phyloP scores from a whole-genome alignment of 139 green algal species.

The Pycnococcus provasolii region DNA sequence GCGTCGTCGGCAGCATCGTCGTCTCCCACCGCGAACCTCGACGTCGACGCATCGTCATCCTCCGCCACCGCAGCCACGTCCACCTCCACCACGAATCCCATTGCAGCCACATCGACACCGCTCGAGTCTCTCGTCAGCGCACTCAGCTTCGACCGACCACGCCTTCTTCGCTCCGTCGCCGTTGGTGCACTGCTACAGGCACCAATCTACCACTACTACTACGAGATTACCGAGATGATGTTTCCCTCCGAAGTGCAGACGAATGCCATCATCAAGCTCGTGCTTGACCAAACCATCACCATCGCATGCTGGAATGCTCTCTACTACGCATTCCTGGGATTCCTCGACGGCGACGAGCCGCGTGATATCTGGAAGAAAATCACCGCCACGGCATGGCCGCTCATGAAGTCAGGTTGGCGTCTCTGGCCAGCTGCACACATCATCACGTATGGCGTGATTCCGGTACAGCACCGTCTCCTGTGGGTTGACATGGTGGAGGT shows the following conservation, averaged over 20 bases:
- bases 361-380: constrained; percentile 17
- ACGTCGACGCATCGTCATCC: background rate
- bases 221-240: constrained; percentile 26
- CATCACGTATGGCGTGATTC: constrained; percentile 41
- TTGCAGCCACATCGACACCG: background rate
- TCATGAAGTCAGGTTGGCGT: constrained; percentile 37
- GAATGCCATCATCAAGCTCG: constrained; percentile 20
- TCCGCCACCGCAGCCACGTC: background rate
- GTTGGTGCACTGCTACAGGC: constrained; percentile 24
- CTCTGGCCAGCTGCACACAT: constrained; percentile 46
- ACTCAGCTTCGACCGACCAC: constrained; percentile 22
- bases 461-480: constrained; percentile 39
- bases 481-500: constrained; percentile 47
- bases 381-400: constrained; percentile 20
- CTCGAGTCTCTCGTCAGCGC: constrained; percentile 11
- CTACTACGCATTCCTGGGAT: constrained; percentile 24
- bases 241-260: constrained; percentile 18
- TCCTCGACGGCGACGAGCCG: constrained; percentile 16
- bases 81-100: background rate
- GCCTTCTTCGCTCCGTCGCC: constrained; percentile 23
- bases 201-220: constrained; percentile 28
- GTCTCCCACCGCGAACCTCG: background rate
- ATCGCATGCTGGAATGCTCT: constrained; percentile 26
- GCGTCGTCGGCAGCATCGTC: background rate
- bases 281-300: constrained; percentile 28